Evolutionary conservation across 345 rosid genomes (phyloP).

Genomic region (Lumnitzera racemosa): DNA sequence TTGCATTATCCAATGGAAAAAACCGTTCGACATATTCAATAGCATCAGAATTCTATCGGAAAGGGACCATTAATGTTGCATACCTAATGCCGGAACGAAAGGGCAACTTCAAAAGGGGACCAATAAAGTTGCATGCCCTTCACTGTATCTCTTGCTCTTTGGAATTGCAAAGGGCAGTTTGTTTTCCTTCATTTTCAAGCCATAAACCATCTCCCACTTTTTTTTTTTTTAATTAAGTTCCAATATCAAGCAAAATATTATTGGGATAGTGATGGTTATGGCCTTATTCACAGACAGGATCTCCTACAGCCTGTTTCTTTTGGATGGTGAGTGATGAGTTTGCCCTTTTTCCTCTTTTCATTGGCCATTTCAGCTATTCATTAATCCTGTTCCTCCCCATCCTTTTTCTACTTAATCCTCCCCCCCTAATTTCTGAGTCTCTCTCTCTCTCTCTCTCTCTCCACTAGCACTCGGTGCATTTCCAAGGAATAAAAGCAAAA

Average conservation of each 20-base stretch:
- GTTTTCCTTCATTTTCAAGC: constrained; percentile 34
- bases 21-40: too few species aligned
- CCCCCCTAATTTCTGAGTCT: neutral
- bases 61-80: too few species aligned
- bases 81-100: too few species aligned
- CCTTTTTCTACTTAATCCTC: neutral
- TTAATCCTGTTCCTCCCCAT: neutral
- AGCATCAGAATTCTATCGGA: too few species aligned
- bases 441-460: constrained; percentile 11
- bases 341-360: constrained; percentile 31
- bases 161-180: constrained; percentile 15
- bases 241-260: constrained; percentile 14
- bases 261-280: constrained; percentile 28
- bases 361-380: constrained; percentile 21
- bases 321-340: constrained; percentile 35
- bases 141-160: constrained; percentile 12
- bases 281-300: constrained; percentile 35
- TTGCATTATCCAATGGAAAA: too few species aligned
- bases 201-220: neutral
- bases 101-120: constrained; percentile 17
- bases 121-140: constrained; percentile 11
- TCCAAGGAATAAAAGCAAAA: constrained; percentile 17
- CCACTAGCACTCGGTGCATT: constrained; percentile 9
- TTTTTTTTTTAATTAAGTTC: neutral
- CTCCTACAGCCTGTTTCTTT: constrained; percentile 35